Evolutionary conservation across 164 flowering plant species (phyloP).

Genomic region (Berberis thunbergii): DNA sequence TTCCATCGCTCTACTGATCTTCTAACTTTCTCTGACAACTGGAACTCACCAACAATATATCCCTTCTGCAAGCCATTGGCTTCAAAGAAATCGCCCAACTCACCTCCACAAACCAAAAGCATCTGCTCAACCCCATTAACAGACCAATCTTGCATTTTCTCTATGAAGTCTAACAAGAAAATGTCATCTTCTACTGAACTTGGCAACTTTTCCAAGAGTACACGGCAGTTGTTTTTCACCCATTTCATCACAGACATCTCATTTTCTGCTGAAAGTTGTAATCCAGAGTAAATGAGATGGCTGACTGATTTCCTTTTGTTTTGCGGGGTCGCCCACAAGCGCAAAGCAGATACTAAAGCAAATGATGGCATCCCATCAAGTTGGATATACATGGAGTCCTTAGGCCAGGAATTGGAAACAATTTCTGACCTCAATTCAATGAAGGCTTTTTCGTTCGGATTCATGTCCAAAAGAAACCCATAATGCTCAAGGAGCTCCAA

Average conservation of each 20-base stretch:
- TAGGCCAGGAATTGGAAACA: constrained; percentile 54
- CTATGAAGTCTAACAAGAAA: too few species aligned
- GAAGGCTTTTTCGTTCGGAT: constrained; percentile 39
- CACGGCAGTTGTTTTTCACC: constrained; percentile 35
- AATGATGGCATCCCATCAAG: constrained; percentile 80
- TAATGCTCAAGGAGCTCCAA: constrained; percentile 95
- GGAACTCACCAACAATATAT: constrained; percentile 3
- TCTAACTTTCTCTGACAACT: constrained; percentile 20
- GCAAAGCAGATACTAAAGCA: constrained; percentile 31
- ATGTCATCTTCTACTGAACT: constrained; percentile 56
- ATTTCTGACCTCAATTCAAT: constrained; percentile 45
- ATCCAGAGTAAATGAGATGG: constrained; percentile 72
- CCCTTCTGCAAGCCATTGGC: constrained; percentile 14
- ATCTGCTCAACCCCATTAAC: constrained; percentile 14
- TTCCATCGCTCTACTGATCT: constrained; percentile 52
- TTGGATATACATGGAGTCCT: constrained; percentile 56
- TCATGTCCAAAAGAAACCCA: constrained; percentile 65
- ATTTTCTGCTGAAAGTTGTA: constrained; percentile 51
- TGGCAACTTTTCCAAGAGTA: constrained; percentile 36
- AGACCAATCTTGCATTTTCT: constrained; percentile 12
- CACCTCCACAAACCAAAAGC: constrained; percentile 17
- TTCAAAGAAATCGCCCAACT: constrained; percentile 36
- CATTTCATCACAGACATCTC: constrained; percentile 55
- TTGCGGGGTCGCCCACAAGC: constrained; percentile 65
- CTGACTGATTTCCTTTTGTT: constrained; percentile 44